Evolutionary conservation across 371 early-diverging fungal genomes (phyloP).

Genomic region (Mucor piriformis): DNA sequence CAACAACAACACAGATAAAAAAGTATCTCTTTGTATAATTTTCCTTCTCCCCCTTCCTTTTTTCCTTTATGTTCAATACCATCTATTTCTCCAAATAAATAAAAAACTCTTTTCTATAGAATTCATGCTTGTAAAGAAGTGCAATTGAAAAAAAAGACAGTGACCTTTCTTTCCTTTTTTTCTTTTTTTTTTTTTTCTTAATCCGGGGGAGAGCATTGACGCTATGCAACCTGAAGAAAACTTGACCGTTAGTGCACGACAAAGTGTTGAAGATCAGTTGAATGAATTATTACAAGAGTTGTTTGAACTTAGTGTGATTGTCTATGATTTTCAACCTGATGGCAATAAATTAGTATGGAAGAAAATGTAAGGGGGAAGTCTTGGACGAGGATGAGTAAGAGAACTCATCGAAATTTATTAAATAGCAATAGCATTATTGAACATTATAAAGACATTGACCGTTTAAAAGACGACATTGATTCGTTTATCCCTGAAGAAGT

Average conservation of each 20-base stretch:
- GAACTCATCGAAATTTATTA: background rate
- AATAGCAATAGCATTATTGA: slow-evolving; percentile 64
- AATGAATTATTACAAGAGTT: slow-evolving; percentile 62
- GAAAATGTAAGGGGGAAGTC: slow-evolving; percentile 70
- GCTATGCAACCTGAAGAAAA: slow-evolving; percentile 18
- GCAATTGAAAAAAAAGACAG: too few species aligned
- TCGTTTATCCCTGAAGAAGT: slow-evolving; percentile 73
- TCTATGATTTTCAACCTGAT: slow-evolving; percentile 75
- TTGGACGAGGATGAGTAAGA: too few species aligned
- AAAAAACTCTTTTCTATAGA: too few species aligned
- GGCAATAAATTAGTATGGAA: slow-evolving; percentile 63
- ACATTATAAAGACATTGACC: slow-evolving; percentile 61
- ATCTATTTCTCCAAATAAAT: too few species aligned
- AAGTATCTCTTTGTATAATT: background rate
- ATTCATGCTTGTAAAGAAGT: too few species aligned
- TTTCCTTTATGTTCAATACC: too few species aligned
- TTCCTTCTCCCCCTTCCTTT: too few species aligned
- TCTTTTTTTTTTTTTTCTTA: background rate
- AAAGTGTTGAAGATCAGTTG: slow-evolving; percentile 59
- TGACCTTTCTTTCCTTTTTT: background rate
- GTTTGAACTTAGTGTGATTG: slow-evolving; percentile 68
- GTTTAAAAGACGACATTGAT: slow-evolving; percentile 61
- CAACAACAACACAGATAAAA: slow-evolving; percentile 1
- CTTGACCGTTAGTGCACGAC: slow-evolving; percentile 26
- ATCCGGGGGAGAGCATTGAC: background rate